phyloP scores from a whole-genome alignment of 441 rosid species.

The Aquilaria agallochum region DNA sequence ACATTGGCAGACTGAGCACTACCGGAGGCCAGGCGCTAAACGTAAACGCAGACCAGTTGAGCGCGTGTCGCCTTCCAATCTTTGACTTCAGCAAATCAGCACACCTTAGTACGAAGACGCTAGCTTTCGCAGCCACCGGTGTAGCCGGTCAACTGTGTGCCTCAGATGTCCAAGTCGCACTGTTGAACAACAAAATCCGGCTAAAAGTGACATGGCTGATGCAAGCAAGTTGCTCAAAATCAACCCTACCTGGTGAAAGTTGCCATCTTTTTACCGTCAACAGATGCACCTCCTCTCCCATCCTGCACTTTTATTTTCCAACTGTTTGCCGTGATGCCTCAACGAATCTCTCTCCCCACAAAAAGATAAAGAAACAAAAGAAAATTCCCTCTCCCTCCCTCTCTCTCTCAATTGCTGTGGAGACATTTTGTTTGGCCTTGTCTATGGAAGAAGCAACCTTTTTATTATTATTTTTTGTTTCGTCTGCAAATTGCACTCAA shows the following conservation, averaged over 20 bases:
- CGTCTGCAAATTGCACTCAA: neutral
- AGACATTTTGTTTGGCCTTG: too few relatives aligned
- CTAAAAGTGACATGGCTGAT: too few relatives aligned
- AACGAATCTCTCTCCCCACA: neutral
- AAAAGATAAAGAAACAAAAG: neutral
- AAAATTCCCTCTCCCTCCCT: neutral
- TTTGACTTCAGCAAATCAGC: neutral
- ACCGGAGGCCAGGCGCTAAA: neutral
- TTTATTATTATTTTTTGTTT: neutral
- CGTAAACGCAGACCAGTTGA: neutral
- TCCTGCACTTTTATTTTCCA: conserved; percentile 1
- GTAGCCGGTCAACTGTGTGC: too few relatives aligned
- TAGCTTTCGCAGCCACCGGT: too few relatives aligned
- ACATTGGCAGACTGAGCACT: too few relatives aligned
- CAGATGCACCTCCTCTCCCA: neutral
- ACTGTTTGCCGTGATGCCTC: neutral
- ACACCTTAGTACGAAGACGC: too few relatives aligned
- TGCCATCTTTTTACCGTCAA: too few relatives aligned
- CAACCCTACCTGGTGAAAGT: too few relatives aligned
- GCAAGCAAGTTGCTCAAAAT: too few relatives aligned
- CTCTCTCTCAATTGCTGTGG: neutral
- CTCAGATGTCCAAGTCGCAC: too few relatives aligned
- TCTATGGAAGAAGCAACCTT: too few relatives aligned
- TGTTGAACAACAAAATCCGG: too few relatives aligned
- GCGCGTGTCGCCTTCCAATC: conserved; percentile 8